These are phyloP conservation scores for Penicillium thymicola DNA, from an alignment of 2,329 filamentous ascomycete species.

Conservation along the genomic window DNA sequence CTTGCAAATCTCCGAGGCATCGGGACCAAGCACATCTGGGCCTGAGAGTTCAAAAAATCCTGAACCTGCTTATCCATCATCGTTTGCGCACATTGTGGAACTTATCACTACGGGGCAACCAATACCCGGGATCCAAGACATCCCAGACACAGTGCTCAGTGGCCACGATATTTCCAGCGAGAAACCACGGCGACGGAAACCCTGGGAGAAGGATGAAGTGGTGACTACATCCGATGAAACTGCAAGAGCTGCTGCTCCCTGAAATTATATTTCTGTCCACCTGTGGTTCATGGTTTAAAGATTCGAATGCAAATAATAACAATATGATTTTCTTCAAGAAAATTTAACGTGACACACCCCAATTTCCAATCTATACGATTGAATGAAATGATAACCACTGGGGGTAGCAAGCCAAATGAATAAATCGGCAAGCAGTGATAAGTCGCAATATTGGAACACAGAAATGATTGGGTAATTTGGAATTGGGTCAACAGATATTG, in stretches of 20 bases:
- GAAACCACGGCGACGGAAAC: slow-evolving; percentile 60
- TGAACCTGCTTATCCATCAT: slow-evolving; percentile 68
- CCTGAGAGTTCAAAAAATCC: slow-evolving; percentile 8
- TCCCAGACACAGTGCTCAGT: slow-evolving; percentile 73
- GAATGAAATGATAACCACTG: slow-evolving; percentile 6
- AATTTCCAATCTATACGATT: neutral
- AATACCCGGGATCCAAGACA: slow-evolving; percentile 82
- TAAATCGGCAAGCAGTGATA: slow-evolving; percentile 17
- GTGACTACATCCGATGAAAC: neutral
- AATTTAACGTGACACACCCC: slow-evolving; percentile 6
- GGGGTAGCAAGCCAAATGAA: slow-evolving; percentile 16
- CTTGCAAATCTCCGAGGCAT: neutral
- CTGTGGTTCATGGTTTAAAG: neutral
- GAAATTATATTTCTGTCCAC: neutral
- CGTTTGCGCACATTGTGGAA: slow-evolving; percentile 81
- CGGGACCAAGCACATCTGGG: slow-evolving; percentile 8
- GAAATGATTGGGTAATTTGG: slow-evolving; percentile 4
- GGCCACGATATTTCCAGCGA: slow-evolving; percentile 61
- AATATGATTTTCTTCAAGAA: slow-evolving; percentile 7
- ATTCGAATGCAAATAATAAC: slow-evolving; percentile 11
- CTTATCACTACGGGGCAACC: slow-evolving; percentile 78
- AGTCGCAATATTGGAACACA: slow-evolving; percentile 9
- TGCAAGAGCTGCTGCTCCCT: slow-evolving; percentile 4
- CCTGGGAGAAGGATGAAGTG: slow-evolving; percentile 69
- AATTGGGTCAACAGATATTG: slow-evolving; percentile 1